phyloP scores from a whole-genome alignment of 805 yeast species.

The Candida incommunis region DNA sequence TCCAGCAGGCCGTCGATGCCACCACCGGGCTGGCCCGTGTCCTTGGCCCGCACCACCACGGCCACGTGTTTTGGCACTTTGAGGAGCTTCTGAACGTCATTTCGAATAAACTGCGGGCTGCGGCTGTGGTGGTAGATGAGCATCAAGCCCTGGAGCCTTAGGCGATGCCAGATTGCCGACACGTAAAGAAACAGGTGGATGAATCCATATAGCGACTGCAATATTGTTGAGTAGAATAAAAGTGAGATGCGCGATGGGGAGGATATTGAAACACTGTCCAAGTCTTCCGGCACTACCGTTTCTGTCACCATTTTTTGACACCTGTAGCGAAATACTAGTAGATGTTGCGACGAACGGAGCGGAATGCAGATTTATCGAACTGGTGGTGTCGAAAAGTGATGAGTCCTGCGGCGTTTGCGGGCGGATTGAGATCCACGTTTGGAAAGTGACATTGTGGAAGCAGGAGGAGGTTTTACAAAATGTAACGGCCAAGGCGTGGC shows the following conservation, averaged over 20 bases:
- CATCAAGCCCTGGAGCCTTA: background rate
- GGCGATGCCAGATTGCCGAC: conserved; percentile 1
- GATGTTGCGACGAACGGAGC: no score
- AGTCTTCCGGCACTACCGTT: no score
- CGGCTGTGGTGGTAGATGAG: conserved; percentile 14
- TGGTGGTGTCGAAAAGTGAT: no score
- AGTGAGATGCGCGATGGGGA: background rate
- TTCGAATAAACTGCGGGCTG: conserved; percentile 75
- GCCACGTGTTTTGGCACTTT: conserved; percentile 73
- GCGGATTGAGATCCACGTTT: no score
- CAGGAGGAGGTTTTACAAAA: no score
- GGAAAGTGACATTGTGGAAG: no score
- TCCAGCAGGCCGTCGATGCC: conserved; percentile 72
- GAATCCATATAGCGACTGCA: background rate
- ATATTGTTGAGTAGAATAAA: background rate
- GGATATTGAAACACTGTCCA: background rate
- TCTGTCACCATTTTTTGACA: no score
- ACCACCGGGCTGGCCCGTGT: conserved; percentile 76
- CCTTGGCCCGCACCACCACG: conserved; percentile 56
- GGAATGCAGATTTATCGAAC: no score
- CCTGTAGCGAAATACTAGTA: no score
- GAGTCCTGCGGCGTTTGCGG: no score
- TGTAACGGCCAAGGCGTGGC: no score
- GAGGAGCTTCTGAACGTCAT: conserved; percentile 56
- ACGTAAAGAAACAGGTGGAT: background rate